A percentile compares a stretch with the other conserved stretches of the same genome.
Evolutionary conservation across 305 asterid genomes (phyloP).

Genomic region (Solanum hybrid): DNA sequence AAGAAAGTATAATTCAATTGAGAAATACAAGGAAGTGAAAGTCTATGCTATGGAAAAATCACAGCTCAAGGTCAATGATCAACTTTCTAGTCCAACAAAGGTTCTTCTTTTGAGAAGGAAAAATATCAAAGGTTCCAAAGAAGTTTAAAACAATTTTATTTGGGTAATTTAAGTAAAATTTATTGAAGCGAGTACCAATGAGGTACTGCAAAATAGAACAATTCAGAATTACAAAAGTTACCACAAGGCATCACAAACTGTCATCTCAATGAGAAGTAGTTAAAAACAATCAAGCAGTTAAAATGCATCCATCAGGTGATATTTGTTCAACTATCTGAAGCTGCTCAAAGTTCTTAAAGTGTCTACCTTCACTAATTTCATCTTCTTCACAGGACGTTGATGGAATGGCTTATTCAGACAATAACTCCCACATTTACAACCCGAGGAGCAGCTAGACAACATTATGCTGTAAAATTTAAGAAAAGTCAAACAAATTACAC

Average conservation of each 20-base stretch:
- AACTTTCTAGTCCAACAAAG: background rate
- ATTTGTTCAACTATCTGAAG: conserved; percentile 6
- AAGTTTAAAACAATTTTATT: background rate
- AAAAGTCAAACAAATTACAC: background rate
- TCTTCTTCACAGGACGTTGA: conserved; percentile 80
- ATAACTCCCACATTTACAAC: conserved; percentile 78
- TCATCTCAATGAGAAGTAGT: background rate
- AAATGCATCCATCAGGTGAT: background rate
- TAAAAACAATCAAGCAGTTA: background rate
- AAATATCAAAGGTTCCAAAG: background rate
- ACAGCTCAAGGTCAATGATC: background rate
- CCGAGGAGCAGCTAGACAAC: conserved; percentile 85
- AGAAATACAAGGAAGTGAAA: background rate
- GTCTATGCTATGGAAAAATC: background rate
- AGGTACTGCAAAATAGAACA: background rate
- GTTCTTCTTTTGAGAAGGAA: background rate
- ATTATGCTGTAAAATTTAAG: conserved; percentile 52
- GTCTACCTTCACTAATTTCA: conserved; percentile 79
- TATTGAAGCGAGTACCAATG: background rate
- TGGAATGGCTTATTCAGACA: conserved; percentile 93
- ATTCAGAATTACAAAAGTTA: background rate
- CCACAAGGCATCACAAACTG: background rate
- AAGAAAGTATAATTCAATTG: background rate
- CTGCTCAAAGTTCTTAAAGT: background rate
- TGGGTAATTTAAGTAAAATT: background rate